A percentile compares a stretch with the other conserved stretches of the same genome.
phyloP scores from a whole-genome alignment of 306 rosid genomes.

The Inga oerstediana region DNA sequence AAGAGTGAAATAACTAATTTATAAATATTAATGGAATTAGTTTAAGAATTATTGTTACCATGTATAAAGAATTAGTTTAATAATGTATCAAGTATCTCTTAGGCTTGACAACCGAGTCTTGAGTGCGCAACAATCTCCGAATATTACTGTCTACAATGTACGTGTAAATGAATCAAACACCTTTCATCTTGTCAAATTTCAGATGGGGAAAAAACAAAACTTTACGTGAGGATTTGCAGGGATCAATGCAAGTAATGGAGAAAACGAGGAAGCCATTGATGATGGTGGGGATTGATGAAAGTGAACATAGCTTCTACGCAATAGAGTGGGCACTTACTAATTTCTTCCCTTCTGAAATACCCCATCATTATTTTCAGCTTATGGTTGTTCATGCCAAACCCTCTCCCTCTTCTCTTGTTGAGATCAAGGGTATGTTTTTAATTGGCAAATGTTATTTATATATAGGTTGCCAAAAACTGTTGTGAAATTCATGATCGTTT shows the following conservation, averaged over 20 bases:
- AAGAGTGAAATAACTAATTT: too few relatives aligned
- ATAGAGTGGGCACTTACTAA: constrained; percentile 5
- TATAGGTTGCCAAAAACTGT: too few relatives aligned
- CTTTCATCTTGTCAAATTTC: background rate
- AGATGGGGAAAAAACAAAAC: background rate
- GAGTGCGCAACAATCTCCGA: constrained; percentile 4
- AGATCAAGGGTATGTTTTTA: background rate
- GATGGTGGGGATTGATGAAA: constrained; percentile 14
- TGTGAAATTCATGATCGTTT: background rate
- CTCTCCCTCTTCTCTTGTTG: constrained; percentile 12
- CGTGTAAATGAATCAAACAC: background rate
- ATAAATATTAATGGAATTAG: too few relatives aligned
- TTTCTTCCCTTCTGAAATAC: background rate
- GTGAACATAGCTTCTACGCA: constrained; percentile 17
- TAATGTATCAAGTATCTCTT: too few relatives aligned
- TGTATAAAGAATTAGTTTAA: too few relatives aligned
- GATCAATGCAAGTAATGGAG: background rate
- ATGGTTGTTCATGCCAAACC: constrained; percentile 9
- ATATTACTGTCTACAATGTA: background rate
- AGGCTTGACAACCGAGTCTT: background rate
- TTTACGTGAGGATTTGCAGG: background rate
- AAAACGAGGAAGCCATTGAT: constrained; percentile 15
- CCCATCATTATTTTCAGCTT: constrained; percentile 3
- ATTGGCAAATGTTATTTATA: too few relatives aligned
- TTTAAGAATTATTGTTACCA: too few relatives aligned